A percentile compares a stretch with the other conserved stretches of the same genome.
These are phyloP conservation scores for Vigna unguiculata DNA, from an alignment of 306 rosid genomes.

Conservation along the genomic window DNA sequence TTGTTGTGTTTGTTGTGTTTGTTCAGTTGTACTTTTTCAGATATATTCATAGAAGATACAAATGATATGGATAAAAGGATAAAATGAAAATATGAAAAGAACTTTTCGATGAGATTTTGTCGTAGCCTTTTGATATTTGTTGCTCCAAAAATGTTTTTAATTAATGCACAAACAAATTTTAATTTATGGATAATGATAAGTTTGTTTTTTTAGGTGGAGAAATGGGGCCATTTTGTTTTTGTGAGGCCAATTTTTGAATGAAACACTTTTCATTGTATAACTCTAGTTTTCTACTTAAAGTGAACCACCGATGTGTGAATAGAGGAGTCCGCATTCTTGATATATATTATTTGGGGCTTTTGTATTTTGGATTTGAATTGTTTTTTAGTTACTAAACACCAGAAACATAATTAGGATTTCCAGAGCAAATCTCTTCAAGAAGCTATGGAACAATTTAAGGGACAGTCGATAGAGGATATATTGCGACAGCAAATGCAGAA, in stretches of 20 bases:
- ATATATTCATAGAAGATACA: background rate
- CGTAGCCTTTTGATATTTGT: background rate
- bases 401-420: constrained; percentile 52
- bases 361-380: constrained; percentile 17
- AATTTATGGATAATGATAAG: background rate
- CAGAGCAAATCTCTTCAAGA: constrained; percentile 59
- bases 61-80: too few relatives aligned
- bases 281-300: background rate
- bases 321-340: constrained; percentile 5
- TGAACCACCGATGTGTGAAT: background rate
- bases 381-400: constrained; percentile 17
- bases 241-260: background rate
- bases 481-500: constrained; percentile 66
- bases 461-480: constrained; percentile 67
- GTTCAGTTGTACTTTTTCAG: background rate
- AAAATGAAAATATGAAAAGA: too few relatives aligned
- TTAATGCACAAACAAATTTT: background rate
- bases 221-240: background rate
- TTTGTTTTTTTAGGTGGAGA: background rate
- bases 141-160: background rate
- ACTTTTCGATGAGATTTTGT: background rate
- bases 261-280: background rate
- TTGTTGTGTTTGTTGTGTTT: background rate
- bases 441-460: constrained; percentile 61
- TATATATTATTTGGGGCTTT: background rate